Base-by-base conservation (phyloP, 1,284 basidiomycete species). In the Thecaphora frezii region DNA sequence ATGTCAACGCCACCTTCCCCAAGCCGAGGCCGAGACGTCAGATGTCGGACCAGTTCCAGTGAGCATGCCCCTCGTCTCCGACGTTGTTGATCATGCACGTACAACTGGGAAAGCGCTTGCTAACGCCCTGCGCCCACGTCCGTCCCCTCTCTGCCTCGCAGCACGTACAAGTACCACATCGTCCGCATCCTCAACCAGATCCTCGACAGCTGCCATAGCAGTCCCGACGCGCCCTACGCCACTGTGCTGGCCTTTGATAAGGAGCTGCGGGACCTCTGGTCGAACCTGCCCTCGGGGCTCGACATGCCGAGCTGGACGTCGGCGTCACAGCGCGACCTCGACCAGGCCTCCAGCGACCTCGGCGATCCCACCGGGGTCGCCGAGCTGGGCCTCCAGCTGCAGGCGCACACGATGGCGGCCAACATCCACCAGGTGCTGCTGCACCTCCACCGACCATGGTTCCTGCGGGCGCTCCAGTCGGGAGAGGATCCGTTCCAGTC, bases 381-480 rank as follows among this genome's bases (percentile, higher is more conserved):
- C 26, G 48, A 47, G 23, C 37, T 48, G 16, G 40, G 37, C 14
- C 45, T 22, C 16, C 51, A 41, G 23, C 26, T 48, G 21, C 51
- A 54, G 42, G 42, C 37, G 9, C 46, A 54, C 39, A 48, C 47
- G 23, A 41, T 48, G 5, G 46, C 42, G 8, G 38, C 51, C 30
- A 59, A 59, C 48, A 39, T 49, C 33, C 46, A 54, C 39, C 57
- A 59, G 37, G 39, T 41, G 13, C 33, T 53, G 30, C 44, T 59
- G 18, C 53, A 48, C n/a, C 42, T 59, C 26, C 53, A 59, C 40
- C 57, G 57, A 19, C 39, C 47, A 12, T 59, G 57, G 57, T 59
- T 59, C 33, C 30, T 50, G 30, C 33, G 43, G 44, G 48, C 43
- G 33, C 22, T 24, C 2, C 50, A 46, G 37, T 36, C 13, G 1